These are phyloP conservation scores for Apophysomyces ossiformis DNA, from an alignment of 371 early-diverging fungal species.

Conservation along the genomic window DNA sequence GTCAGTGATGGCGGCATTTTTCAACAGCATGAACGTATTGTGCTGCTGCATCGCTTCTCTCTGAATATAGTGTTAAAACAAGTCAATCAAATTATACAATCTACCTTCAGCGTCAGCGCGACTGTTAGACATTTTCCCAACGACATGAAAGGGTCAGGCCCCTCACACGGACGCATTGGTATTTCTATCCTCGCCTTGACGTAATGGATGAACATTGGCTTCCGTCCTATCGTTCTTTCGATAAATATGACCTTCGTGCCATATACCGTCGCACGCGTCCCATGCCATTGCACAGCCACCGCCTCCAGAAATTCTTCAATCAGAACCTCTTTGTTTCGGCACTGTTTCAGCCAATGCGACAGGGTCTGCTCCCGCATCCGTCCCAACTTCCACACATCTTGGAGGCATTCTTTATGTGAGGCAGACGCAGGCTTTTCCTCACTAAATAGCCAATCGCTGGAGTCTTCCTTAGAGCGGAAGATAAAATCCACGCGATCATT, in stretches of 20 bases:
- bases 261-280: not conserved
- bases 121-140: not conserved
- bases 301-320: conserved; percentile 6
- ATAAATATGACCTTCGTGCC: conserved; percentile 5
- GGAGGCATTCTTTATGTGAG: not conserved
- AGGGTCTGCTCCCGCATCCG: not conserved
- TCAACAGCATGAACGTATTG: conserved; percentile 2
- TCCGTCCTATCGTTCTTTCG: not conserved
- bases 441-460: conserved; percentile 1
- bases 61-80: conserved; percentile 2
- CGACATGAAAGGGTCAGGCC: not conserved
- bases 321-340: not conserved
- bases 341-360: conserved; percentile 7
- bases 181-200: not conserved
- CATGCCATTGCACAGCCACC: not conserved
- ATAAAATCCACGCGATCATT: not conserved
- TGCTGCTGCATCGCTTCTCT: conserved; percentile 9
- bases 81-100: too few relatives aligned
- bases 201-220: not conserved
- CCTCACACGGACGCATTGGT: not conserved
- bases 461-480: not conserved
- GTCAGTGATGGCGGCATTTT: conserved; percentile 7
- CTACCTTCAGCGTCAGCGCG: not conserved
- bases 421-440: not conserved
- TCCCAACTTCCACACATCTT: not conserved